Evolutionary conservation across 768 basidiomycete species (phyloP).

Genomic region (Hortiboletus campestris): DNA sequence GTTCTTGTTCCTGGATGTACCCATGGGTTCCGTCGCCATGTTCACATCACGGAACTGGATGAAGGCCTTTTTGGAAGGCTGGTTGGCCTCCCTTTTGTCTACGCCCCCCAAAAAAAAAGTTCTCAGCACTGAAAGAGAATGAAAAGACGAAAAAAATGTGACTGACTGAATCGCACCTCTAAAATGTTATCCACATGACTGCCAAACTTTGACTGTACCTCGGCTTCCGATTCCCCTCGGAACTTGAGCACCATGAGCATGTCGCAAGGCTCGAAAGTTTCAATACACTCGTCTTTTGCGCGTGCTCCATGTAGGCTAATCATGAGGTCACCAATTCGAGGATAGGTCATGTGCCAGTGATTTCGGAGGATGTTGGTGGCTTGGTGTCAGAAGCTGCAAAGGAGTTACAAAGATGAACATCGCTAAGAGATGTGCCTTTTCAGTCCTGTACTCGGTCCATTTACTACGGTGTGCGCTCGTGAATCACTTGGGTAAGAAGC

Average conservation of each 20-base stretch:
- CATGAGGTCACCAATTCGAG: no score
- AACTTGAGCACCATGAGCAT: constrained; percentile 34
- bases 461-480: no score
- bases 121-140: background rate
- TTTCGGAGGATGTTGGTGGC: no score
- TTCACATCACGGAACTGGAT: constrained; percentile 49
- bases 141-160: background rate
- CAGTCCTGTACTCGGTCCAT: no score
- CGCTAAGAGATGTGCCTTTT: no score
- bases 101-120: constrained; percentile 27
- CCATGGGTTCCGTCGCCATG: constrained; percentile 48
- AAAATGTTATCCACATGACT: constrained; percentile 7
- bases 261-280: constrained; percentile 24
- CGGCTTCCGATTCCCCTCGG: constrained; percentile 19
- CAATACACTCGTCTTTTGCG: constrained; percentile 7
- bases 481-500: no score
- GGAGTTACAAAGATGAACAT: no score
- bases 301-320: constrained; percentile 42
- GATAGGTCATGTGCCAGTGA: no score
- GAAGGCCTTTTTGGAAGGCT: constrained; percentile 42
- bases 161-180: constrained; percentile 34
- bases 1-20: constrained; percentile 33
- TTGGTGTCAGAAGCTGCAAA: no score
- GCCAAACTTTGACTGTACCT: constrained; percentile 28
- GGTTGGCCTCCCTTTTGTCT: constrained; percentile 33